phyloP scores from a whole-genome alignment of 2,329 filamentous ascomycete genomes.

The Stagonosporopsis vannaccii region DNA sequence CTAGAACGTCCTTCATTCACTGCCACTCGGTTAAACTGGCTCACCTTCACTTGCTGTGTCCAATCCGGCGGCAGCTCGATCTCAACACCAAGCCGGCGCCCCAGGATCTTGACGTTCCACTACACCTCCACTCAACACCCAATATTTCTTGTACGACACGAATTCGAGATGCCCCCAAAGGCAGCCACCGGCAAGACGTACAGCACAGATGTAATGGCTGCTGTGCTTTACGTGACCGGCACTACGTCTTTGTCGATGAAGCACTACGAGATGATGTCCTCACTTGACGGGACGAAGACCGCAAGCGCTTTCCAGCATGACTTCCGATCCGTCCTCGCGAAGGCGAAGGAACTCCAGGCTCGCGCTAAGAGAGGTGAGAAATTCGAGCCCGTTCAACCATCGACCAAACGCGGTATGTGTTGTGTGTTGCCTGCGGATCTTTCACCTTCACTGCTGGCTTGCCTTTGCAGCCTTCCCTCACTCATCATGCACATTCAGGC shows the following conservation, averaged over 20 bases:
- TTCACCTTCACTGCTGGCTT: constrained; percentile 9
- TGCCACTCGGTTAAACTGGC: not conserved
- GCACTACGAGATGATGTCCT: constrained; percentile 30
- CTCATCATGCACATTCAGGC: constrained; percentile 2
- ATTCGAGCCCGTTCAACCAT: constrained; percentile 25
- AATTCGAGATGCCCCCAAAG: constrained; percentile 7
- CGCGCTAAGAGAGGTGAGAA: constrained; percentile 23
- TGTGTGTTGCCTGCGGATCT: not conserved
- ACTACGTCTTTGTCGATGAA: constrained; percentile 18
- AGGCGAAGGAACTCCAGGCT: constrained; percentile 28
- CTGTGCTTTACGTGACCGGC: constrained; percentile 24
- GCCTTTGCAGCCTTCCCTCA: constrained; percentile 1
- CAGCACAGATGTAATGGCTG: constrained; percentile 24
- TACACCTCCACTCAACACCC: not conserved
- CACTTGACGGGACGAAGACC: constrained; percentile 29
- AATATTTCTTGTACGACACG: not conserved
- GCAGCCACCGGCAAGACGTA: constrained; percentile 9
- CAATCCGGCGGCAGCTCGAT: not conserved
- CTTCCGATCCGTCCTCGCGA: constrained; percentile 22
- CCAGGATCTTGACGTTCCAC: not conserved
- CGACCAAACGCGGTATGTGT: constrained; percentile 31
- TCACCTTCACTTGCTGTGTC: constrained; percentile 14
- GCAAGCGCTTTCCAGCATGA: constrained; percentile 29
- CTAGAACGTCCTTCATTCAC: constrained; percentile 13
- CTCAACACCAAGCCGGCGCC: not conserved